Percentiles rank a stretch among this genome's conserved stretches.
Evolutionary conservation across 78 protist species (phyloP).

Genomic region (Emiliania huxleyi): DNA sequence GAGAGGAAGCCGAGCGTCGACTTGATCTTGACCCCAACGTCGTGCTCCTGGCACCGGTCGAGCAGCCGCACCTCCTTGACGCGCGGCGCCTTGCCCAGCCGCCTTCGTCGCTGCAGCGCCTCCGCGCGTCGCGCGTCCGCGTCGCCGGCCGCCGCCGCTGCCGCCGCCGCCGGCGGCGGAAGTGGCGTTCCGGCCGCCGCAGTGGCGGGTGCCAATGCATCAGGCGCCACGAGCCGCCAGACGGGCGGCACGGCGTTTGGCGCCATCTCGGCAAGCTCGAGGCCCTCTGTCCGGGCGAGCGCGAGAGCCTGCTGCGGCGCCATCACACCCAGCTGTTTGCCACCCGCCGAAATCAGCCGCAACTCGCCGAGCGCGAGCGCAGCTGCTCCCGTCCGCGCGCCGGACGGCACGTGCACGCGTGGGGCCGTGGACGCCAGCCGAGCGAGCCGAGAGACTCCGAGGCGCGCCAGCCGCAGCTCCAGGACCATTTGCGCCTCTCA

Average conservation of each 20-base stretch:
- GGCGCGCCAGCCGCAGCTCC: too few relatives aligned
- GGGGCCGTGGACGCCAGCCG: not conserved
- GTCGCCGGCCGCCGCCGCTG: not conserved
- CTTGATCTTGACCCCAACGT: not conserved
- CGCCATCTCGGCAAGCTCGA: not conserved
- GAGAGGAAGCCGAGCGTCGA: not conserved
- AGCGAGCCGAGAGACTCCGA: too few relatives aligned
- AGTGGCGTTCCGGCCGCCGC: not conserved
- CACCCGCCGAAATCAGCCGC: not conserved
- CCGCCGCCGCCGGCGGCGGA: not conserved
- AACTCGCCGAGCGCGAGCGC: not conserved
- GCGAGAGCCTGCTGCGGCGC: not conserved
- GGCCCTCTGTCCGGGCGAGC: not conserved
- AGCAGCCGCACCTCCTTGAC: not conserved
- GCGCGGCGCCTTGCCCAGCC: not conserved
- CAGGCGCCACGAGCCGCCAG: not conserved
- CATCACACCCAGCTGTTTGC: not conserved
- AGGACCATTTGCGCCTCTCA: too few relatives aligned
- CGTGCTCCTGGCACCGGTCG: not conserved
- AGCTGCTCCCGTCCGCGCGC: not conserved
- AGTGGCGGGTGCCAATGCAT: not conserved
- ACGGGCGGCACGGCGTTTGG: not conserved
- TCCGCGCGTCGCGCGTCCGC: not conserved
- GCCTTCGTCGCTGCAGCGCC: not conserved
- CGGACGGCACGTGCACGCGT: not conserved